Evolutionary conservation across 2,329 filamentous ascomycete genomes (phyloP).

Genomic region (Alternaria angustiovoidea): DNA sequence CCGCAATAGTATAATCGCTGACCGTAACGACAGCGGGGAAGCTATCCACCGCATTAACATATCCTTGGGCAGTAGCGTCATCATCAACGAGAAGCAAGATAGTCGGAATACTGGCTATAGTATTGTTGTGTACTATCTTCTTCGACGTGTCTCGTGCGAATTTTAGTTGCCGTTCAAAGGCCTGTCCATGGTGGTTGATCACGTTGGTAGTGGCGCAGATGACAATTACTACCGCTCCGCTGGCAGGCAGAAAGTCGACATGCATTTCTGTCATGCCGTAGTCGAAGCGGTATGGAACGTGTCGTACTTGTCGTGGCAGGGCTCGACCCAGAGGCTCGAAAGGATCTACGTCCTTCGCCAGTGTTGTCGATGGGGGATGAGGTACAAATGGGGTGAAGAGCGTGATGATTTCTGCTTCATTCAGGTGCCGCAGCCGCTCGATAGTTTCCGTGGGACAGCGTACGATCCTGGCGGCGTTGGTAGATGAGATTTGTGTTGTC

Average conservation of each 20-base stretch:
- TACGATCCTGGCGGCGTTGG: conserved; percentile 31
- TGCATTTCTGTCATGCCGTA: conserved; percentile 71
- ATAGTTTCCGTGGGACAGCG: conserved; percentile 38
- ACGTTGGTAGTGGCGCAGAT: conserved; percentile 46
- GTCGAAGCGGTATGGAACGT: conserved; percentile 74
- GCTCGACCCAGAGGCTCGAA: conserved; percentile 75
- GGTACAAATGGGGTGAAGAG: conserved; percentile 66
- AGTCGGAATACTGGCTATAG: conserved; percentile 31
- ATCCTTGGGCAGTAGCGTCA: conserved; percentile 17
- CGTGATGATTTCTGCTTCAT: conserved; percentile 52
- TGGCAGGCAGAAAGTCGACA: conserved; percentile 67
- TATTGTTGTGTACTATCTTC: conserved; percentile 23
- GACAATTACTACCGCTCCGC: conserved; percentile 68
- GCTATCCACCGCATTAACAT: conserved; percentile 33
- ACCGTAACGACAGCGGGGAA: conserved; percentile 41
- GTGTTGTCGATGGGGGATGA: conserved; percentile 39
- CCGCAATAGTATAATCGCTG: conserved; percentile 39
- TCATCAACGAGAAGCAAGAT: conserved; percentile 40
- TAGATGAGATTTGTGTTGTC: conserved; percentile 10
- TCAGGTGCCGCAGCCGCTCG: conserved; percentile 42
- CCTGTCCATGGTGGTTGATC: conserved; percentile 27
- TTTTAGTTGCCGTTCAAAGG: conserved; percentile 41
- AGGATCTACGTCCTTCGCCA: conserved; percentile 65
- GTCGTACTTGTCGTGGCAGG: conserved; percentile 69
- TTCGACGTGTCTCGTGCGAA: conserved; percentile 37